These are phyloP conservation scores for Pestalotiopsis sp. DNA, from an alignment of 2,329 filamentous ascomycete genomes.

Conservation along the genomic window DNA sequence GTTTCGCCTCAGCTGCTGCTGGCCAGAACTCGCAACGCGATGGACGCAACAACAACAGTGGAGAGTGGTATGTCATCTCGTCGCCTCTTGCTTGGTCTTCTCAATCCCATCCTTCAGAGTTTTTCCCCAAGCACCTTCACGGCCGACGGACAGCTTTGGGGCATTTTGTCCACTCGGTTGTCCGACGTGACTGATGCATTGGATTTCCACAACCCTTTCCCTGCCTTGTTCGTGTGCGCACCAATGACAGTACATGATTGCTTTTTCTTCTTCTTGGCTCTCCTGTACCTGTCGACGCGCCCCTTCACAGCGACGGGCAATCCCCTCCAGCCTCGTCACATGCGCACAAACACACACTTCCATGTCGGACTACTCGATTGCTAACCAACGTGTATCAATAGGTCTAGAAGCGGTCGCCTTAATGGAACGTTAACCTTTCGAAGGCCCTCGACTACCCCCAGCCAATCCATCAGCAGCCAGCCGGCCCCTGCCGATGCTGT, in stretches of 20 bases:
- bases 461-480: conserved; percentile 44
- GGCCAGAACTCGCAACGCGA: conserved; percentile 70
- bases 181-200: not conserved
- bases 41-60: conserved; percentile 58
- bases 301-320: not conserved
- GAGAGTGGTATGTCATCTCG: conserved; percentile 69
- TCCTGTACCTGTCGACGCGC: not conserved
- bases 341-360: not conserved
- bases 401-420: conserved; percentile 22
- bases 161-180: not conserved
- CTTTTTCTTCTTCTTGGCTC: not conserved
- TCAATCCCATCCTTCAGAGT: conserved; percentile 2
- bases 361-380: not conserved
- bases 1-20: conserved; percentile 82
- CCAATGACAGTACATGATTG: not conserved
- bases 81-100: not conserved
- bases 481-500: conserved; percentile 34
- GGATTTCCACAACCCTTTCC: not conserved
- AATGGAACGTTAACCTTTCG: conserved; percentile 69
- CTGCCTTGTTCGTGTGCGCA: not conserved
- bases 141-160: not conserved
- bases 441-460: conserved; percentile 61
- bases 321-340: not conserved
- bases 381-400: not conserved
- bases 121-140: not conserved